Base-by-base conservation (phyloP, 371 early-diverging fungal species). In the Mycotypha africana region DNA sequence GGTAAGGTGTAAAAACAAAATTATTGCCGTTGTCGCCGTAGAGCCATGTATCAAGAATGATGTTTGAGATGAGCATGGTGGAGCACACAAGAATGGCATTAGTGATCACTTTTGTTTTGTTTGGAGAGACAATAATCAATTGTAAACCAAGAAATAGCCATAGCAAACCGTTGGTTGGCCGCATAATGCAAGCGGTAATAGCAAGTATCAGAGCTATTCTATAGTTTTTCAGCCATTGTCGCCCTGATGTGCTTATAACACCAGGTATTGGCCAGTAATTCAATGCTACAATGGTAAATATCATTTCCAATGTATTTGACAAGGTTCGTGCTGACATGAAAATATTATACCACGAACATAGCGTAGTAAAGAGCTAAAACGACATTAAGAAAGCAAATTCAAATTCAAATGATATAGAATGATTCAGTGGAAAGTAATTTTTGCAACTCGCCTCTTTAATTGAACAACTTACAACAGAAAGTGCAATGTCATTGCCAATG, bases 101-200 rank as follows among this genome's bases (percentile, higher is more conserved):
- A 2, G 47, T 7, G 3, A 59, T 25, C 2, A 76, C 55, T 12
- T 42, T 24, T 9, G 45, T 1, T 23, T 36, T 34, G 2, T 41
- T 34, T 21, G 31, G 43, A 14, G 65, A 34, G n/a, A 51, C 35
- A 19, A 55, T 5, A 3, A 86, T 31, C n/a, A 86, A 53, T 1
- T 73, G 58, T 2, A 64, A 11, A 3, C 89, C 91, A 11, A 89
- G 56, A 45, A 79, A 86, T 0, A 84, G 33, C 95, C 95, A 95
- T 11, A 91, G 50, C 10, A 90, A 59, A 8, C 76, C 91, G 48
- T 84, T 88, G 3, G 96, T 93, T 1, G 95, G 94, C 20, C 95
- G 76, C 42, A 92, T 62, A 17, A 93, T 62, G 54, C 92, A 92
- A 0, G 88, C 80, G 14, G 86, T 37, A 0, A 83, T 82, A 2